Conservation (phyloP, 108 stramenopile genomes). For the Phaeodactylum tricornutum region DNA sequence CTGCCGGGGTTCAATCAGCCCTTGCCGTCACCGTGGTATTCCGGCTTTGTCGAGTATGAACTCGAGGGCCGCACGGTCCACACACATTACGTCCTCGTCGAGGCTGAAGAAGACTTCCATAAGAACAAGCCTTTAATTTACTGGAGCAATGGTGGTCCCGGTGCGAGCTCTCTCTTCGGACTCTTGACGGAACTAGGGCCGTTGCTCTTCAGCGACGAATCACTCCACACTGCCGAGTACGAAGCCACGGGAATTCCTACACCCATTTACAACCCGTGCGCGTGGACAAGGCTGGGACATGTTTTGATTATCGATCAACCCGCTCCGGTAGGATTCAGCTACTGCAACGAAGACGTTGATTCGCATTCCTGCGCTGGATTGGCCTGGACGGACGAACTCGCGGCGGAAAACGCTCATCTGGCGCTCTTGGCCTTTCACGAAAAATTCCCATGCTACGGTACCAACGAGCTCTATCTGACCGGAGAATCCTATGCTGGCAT, state of each 20-base stretch:
- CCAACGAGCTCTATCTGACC: slow-evolving; percentile 46
- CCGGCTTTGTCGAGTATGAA: slow-evolving; percentile 35
- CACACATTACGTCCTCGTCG: slow-evolving; percentile 45
- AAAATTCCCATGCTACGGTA: slow-evolving; percentile 46
- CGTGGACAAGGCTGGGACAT: slow-evolving; percentile 47
- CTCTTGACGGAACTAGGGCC: slow-evolving; percentile 61
- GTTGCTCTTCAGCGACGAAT: slow-evolving; percentile 38
- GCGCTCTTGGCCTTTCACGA: slow-evolving; percentile 52
- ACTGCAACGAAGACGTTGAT: slow-evolving; percentile 39
- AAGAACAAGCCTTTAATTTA: slow-evolving; percentile 44
- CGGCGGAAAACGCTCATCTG: slow-evolving; percentile 34
- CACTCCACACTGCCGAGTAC: slow-evolving; percentile 27
- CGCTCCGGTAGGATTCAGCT: slow-evolving; percentile 68
- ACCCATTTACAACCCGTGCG: slow-evolving; percentile 41
- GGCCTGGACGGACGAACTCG: slow-evolving; percentile 56
- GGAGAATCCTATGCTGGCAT: slow-evolving; percentile 59
- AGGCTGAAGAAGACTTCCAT: slow-evolving; percentile 27
- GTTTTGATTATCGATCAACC: slow-evolving; percentile 71
- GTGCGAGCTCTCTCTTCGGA: slow-evolving; percentile 59
- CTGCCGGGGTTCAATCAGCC: slow-evolving; percentile 40
- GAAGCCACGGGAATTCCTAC: slow-evolving; percentile 47
- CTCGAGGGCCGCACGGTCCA: slow-evolving; percentile 30
- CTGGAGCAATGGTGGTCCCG: slow-evolving; percentile 76
- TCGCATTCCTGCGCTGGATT: slow-evolving; percentile 5
- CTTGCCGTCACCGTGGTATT: slow-evolving; percentile 40